Evolutionary conservation across 1,139 yeast species (phyloP).

Genomic region (Yamadazyma sp.): DNA sequence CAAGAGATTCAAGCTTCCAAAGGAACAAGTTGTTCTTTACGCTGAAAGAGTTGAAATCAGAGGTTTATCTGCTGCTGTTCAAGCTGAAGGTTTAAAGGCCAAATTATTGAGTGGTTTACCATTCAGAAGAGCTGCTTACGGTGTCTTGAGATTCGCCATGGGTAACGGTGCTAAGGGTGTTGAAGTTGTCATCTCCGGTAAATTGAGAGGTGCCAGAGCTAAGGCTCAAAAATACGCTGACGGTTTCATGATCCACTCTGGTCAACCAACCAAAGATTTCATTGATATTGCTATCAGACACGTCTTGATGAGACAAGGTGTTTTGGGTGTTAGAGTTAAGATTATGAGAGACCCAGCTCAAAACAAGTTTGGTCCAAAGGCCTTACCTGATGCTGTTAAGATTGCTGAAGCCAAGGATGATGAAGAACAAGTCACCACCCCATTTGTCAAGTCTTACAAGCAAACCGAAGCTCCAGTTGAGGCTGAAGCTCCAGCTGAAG

Average conservation of each 20-base stretch:
- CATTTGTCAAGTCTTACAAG: conserved; percentile 76
- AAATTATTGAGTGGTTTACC: conserved; percentile 98
- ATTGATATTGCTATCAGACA: conserved; percentile 99
- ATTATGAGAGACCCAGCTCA: conserved; percentile 98
- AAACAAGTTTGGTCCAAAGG: conserved; percentile 85
- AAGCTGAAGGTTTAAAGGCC: conserved; percentile 98
- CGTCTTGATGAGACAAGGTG: conserved; percentile 99
- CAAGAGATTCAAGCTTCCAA: conserved; percentile 97
- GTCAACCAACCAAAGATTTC: conserved; percentile 99
- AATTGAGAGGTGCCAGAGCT: conserved; percentile 99
- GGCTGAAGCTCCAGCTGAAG: conserved; percentile 23
- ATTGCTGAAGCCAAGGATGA: conserved; percentile 98
- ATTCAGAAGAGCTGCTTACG: conserved; percentile 99
- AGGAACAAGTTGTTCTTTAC: conserved; percentile 91
- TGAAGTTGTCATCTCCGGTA: conserved; percentile 99
- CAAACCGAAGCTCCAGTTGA: no score
- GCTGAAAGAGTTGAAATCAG: conserved; percentile 99
- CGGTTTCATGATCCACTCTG: conserved; percentile 99
- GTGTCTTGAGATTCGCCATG: conserved; percentile 99
- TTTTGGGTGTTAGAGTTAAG: conserved; percentile 98
- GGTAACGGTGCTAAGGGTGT: conserved; percentile 99
- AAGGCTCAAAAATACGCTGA: conserved; percentile 99
- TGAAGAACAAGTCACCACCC: conserved; percentile 74
- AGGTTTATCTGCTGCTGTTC: conserved; percentile 99
- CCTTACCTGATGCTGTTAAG: conserved; percentile 92